phyloP scores from a whole-genome alignment of 176 grass and related monocot genomes.

The Chrysopogon serrulatus region DNA sequence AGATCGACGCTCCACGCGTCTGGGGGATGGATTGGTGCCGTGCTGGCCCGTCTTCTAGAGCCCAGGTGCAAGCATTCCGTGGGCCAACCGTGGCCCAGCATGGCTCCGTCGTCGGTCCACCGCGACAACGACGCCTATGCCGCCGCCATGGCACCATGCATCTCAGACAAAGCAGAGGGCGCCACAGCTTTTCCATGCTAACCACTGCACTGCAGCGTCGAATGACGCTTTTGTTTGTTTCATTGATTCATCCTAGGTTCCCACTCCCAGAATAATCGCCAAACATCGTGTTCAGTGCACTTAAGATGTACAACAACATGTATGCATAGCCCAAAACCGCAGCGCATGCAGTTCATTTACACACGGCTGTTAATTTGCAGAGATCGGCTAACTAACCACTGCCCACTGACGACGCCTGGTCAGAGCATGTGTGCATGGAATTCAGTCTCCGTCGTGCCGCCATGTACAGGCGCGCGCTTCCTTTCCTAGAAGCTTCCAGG shows the following conservation, averaged over 20 bases:
- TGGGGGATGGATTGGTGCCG: background rate
- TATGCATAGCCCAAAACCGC: background rate
- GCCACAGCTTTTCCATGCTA: background rate
- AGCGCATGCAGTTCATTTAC: background rate
- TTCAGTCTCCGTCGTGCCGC: background rate
- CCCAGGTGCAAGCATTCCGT: background rate
- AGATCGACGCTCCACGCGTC: constrained; percentile 13
- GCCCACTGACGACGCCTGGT: background rate
- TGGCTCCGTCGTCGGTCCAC: background rate
- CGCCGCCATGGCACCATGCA: background rate
- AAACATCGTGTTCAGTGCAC: background rate
- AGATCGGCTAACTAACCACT: too few relatives aligned
- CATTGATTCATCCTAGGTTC: too few relatives aligned
- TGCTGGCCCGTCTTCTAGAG: constrained; percentile 30
- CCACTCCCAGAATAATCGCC: background rate
- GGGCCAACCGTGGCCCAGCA: constrained; percentile 12
- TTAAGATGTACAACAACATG: background rate
- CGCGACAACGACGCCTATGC: background rate
- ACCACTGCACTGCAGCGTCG: background rate
- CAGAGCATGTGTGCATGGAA: constrained; percentile 9
- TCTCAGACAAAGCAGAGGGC: too few relatives aligned
- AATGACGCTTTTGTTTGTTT: background rate
- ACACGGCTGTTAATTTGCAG: too few relatives aligned
- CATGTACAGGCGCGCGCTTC: background rate
- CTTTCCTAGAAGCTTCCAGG: constrained; percentile 22